Evolutionary conservation across 2,329 filamentous ascomycete species (phyloP), one percentile per base, ranked within the genome.

Genomic region (Apiospora kogelbergensis): DNA sequence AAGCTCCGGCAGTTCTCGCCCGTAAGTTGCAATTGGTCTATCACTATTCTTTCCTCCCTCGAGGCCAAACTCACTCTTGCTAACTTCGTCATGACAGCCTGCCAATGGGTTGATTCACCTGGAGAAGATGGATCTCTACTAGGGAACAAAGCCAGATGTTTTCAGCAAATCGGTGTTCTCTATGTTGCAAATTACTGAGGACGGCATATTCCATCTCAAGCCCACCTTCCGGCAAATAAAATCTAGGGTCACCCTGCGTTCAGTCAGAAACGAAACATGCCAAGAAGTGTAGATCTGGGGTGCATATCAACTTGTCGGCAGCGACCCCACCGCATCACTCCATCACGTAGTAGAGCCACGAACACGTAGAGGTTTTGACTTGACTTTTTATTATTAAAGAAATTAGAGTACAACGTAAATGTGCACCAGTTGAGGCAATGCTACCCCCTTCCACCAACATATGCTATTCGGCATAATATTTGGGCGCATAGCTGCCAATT

Each of bases 1-100:
- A 88, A 87, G 71, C 81, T 99, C 76, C 88, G 96, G 74, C 95
- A 98, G 80, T 98, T 97, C 78, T 91, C 90, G 72, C 93, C 94
- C 71, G 93, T 95, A 80, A 83, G 90, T 87, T 30, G 33, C 1
- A 17, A 33, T 11, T 44, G 15, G 17, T 1, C 7, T 22, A 37
- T 13, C 9, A n/a, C 17, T 9, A 20, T 6, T 30, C n/a, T 37
- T 33, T 66, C n/a, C 30, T 13, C 42, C 68, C 33, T 72, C 48
- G 68, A 67, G 66, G 65, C 37, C 11, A n/a, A 20, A 9, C 11
- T 15, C 42, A 20, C 44, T 45, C 65, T 66, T 64, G 40, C 68
- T 66, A 26, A 66, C 42, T 20, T 4, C 4, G 7, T 5, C 22
- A 17, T 22, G 11, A 67, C 69, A 87, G 86, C 85, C 85, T 17